phyloP scores from a whole-genome alignment of 2,329 filamentous ascomycete genomes.

The Cryphonectria carpinicola region DNA sequence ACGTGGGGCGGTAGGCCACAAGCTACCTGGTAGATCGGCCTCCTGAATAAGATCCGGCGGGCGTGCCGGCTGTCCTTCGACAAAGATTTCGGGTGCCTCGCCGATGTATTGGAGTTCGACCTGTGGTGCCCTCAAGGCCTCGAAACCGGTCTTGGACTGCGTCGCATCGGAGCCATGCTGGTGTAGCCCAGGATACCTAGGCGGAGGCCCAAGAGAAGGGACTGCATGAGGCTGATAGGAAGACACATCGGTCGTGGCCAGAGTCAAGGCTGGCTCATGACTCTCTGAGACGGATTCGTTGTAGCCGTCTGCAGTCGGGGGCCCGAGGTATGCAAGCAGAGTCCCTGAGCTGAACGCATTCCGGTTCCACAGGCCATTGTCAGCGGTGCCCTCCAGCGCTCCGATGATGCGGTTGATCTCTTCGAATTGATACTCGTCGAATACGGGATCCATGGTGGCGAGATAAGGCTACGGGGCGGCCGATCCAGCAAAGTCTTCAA shows the following conservation, averaged over 20 bases:
- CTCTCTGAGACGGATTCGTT: neutral
- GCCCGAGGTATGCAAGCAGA: neutral
- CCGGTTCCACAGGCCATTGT: neutral
- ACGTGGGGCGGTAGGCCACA: neutral
- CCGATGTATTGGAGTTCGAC: conserved; percentile 8
- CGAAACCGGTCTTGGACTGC: neutral
- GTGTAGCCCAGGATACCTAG: neutral
- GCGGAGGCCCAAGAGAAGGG: neutral
- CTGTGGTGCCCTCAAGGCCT: neutral
- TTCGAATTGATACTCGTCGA: neutral
- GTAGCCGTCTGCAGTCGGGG: neutral
- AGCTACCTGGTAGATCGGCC: conserved; percentile 5
- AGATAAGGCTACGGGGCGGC: neutral
- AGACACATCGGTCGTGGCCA: neutral
- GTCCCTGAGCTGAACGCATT: neutral
- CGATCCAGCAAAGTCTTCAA: neutral
- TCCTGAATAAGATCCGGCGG: conserved; percentile 10
- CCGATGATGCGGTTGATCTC: conserved; percentile 1
- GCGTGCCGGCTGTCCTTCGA: conserved; percentile 9
- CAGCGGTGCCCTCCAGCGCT: neutral
- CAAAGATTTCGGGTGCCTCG: neutral
- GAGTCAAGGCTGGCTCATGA: neutral
- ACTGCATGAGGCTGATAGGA: neutral
- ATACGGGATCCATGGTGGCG: neutral
- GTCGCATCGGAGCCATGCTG: neutral